Evolutionary conservation across 176 grass and related monocot species (phyloP), one percentile per base, ranked within the genome.

Genomic region (Oryza nivara): DNA sequence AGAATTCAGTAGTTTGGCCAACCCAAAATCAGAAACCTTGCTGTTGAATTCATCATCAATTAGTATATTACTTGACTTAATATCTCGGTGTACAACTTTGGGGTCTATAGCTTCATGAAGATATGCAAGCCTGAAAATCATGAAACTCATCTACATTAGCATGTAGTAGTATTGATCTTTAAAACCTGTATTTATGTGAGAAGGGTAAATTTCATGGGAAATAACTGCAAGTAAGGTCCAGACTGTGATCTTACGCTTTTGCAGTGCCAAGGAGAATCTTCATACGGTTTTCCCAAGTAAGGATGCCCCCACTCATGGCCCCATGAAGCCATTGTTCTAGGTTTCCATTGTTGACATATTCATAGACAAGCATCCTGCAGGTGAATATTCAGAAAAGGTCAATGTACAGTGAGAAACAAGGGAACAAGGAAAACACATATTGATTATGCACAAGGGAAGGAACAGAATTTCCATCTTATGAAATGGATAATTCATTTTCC

Each of bases 261-360:
- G 97, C 86, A 75, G 97, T 99, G 68, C 97, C 97, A 67, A 99
- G 81, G 23, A 96, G 88, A 83, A 96, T 88, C 43, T 96, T 99
- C 74, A 89, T 88, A 40, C 97, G 91, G 77, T 88, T 92, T 83
- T 99, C 97, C 97, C 97, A 99, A 84, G 38, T 94, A 84, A 99
- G 97, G 45, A 93, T 81, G 54, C 93, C 87, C 54, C 94, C 88
- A 78, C 80, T 74, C 76, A 92, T 84, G 48, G 89, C 88, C 38
- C 97, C 97, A 88, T 96, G 93, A 82, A 99, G 92, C 97, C 97
- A 99, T 82, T 99, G 93, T 81, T 99, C 97, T 47, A 99, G 87
- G 85, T 99, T 99, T 54, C 97, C 97, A 88, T 96, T 99, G 84
- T 94, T 93, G 38, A 96, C 97, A 94, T 99, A 96, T 88, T 99